These are phyloP conservation scores for Metahyphopichia silvanorum DNA, from an alignment of 805 yeast species.

Conservation along the genomic window DNA sequence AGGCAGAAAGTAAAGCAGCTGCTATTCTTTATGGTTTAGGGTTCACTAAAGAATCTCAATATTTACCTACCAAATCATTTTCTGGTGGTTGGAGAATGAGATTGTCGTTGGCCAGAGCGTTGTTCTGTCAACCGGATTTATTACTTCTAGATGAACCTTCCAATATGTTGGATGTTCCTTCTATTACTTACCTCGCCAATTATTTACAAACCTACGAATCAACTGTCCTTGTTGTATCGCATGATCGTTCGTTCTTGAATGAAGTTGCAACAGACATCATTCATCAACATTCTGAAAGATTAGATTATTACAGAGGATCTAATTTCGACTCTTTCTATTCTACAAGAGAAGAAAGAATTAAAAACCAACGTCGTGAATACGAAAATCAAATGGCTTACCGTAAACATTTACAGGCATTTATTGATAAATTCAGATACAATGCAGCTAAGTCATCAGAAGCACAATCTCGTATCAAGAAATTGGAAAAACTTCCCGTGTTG, in stretches of 20 bases:
- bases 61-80: conserved; percentile 79
- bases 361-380: conserved; percentile 90
- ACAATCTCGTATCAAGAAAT: conserved; percentile 93
- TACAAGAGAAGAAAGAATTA: conserved; percentile 92
- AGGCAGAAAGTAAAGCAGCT: conserved; percentile 97
- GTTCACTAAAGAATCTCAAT: conserved; percentile 84
- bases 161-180: conserved; percentile 99
- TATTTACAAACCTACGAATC: conserved; percentile 88
- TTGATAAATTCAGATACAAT: conserved; percentile 94
- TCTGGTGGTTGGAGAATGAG: conserved; percentile 99
- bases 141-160: conserved; percentile 96
- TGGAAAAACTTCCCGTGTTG: conserved; percentile 88
- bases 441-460: conserved; percentile 98
- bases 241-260: conserved; percentile 93
- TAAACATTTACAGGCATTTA: conserved; percentile 88
- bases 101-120: conserved; percentile 94
- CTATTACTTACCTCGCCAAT: conserved; percentile 88
- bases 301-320: conserved; percentile 93
- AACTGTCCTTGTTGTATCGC: conserved; percentile 93
- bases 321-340: conserved; percentile 90
- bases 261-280: conserved; percentile 98
- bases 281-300: conserved; percentile 94
- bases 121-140: conserved; percentile 95
- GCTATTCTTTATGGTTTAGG: conserved; percentile 91
- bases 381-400: conserved; percentile 97